Base-by-base conservation (phyloP, 2,329 filamentous ascomycete species). In the Capronia coronata region DNA sequence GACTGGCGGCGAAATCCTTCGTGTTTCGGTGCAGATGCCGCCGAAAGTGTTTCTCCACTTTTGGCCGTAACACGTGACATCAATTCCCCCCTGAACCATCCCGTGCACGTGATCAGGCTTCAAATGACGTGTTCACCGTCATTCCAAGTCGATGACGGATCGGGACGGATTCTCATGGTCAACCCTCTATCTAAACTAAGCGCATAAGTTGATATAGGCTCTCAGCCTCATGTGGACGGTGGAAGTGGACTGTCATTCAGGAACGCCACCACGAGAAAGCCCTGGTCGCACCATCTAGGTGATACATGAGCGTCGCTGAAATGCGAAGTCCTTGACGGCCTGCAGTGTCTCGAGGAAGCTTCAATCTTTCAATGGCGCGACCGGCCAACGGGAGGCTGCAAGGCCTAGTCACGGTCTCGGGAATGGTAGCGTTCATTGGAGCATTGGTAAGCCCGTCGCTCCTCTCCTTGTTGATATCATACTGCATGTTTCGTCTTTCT, bases 381-480 rank as follows among this genome's bases (percentile, higher is more conserved):
- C 46, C 23, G 14, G 50, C 22, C 13, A 29, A 40, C 21, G 22
- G 38, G 19, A 34, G 46, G 27, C 14, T 52, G 10, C 45, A 41
- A 29, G 46, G 37, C 21, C 25, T 49, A 32, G 42, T 49, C 22
- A 49, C 45, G 1, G 38, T 52, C 10, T 48, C 50, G 9, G 50
- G 40, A 2, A 52, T 48, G 42, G 34, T 49, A 18, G 22, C 50
- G 5, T 46, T 52, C 22, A 25, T 49, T 14, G 50, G 50, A 37
- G 50, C 50, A 22, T 9, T 43, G 41, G 49, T 52, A 43, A 40
- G 49, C 48, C 19, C 5, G n/a, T n/a, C n/a, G n/a, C n/a, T n/a
- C n/a, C n/a, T n/a, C n/a, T n/a, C n/a, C n/a, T n/a, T n/a, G n/a
- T n/a, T n/a, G n/a, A n/a, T n/a, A n/a, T n/a, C n/a, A n/a, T n/a